Percentiles rank a stretch among this genome's conserved stretches.
Evolutionary conservation across 2,329 filamentous ascomycete genomes (phyloP).

Genomic region (Ascochyta clinopodiicola): DNA sequence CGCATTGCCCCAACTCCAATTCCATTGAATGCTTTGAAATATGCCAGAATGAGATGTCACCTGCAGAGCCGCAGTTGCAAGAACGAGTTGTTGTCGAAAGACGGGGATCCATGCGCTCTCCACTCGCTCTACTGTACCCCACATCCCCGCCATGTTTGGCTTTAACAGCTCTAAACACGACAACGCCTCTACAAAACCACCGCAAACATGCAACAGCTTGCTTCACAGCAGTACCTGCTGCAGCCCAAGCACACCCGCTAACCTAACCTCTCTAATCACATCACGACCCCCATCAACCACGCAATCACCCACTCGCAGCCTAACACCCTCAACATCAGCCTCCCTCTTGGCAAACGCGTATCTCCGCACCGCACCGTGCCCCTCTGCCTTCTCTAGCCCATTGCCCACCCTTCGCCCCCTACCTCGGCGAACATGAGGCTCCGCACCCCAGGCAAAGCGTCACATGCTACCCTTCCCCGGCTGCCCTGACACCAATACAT

Average conservation of each 20-base stretch:
- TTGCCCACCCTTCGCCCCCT: not conserved
- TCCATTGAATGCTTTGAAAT: not conserved
- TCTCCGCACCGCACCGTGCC: not conserved
- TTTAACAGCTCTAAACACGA: no score
- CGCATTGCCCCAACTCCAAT: not conserved
- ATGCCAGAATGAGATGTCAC: not conserved
- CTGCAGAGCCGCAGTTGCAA: not conserved
- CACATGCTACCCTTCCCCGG: not conserved
- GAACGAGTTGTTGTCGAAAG: not conserved
- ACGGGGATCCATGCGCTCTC: no score
- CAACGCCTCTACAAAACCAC: no score
- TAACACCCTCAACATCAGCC: not conserved
- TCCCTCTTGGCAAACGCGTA: not conserved
- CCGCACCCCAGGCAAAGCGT: no score
- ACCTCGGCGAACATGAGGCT: no score
- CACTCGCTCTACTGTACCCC: no score
- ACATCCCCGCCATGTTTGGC: no score
- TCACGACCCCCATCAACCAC: not conserved
- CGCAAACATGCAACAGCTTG: no score
- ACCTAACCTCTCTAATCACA: not conserved
- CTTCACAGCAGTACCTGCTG: no score
- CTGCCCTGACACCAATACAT: no score
- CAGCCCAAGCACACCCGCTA: not conserved
- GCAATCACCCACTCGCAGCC: not conserved
- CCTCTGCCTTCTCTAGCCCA: no score